A percentile compares a stretch with the other conserved stretches of the same genome.
Conservation (phyloP, 805 yeast species). For the Yamadazyma akitaensis region DNA sequence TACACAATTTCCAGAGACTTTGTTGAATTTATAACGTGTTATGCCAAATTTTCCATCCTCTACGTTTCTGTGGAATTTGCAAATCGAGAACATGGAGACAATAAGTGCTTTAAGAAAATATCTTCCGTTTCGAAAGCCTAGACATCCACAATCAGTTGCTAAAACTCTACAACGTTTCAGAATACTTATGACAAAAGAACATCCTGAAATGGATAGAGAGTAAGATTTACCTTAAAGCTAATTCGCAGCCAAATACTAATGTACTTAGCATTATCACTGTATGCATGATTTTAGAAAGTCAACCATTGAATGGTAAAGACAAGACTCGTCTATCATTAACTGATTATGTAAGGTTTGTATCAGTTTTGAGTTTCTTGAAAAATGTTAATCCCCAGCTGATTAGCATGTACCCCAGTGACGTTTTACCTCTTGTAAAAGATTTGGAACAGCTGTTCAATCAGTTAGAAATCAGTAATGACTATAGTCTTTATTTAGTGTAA, state of each 20-base stretch:
- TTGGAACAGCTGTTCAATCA: background rate
- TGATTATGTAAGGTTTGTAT: background rate
- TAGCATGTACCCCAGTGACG: background rate
- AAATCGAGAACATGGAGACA: background rate
- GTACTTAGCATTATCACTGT: background rate
- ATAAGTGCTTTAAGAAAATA: background rate
- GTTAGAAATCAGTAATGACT: background rate
- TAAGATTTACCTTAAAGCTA: background rate
- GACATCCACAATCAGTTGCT: background rate
- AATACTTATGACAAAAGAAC: background rate
- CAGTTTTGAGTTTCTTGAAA: background rate
- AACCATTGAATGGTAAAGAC: background rate
- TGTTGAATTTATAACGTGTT: no score
- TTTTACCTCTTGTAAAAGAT: background rate
- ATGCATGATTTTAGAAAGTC: background rate
- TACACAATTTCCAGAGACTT: no score
- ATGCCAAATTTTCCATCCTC: background rate
- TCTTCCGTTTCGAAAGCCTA: background rate
- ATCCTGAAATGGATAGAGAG: background rate
- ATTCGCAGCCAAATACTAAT: background rate
- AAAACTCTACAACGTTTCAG: background rate
- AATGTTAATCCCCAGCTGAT: background rate
- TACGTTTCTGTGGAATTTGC: background rate
- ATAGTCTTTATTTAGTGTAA: background rate
- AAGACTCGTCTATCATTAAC: background rate